Conservation (phyloP, 805 yeast genomes). For the Maudiozyma bulderi region DNA sequence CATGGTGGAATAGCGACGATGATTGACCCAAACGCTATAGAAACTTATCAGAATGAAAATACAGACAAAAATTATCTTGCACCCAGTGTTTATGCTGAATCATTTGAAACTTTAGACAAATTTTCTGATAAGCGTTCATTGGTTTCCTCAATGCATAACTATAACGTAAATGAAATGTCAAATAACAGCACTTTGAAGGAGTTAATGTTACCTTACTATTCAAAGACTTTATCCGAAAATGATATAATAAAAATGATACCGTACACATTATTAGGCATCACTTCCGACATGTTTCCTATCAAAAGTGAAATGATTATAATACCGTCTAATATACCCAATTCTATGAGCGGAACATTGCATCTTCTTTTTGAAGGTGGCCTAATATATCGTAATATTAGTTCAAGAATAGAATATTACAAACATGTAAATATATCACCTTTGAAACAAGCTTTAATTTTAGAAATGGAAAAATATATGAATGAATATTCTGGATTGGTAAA, state of each 20-base stretch:
- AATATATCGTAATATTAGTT: slow-evolving; percentile 41
- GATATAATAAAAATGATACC: slow-evolving; percentile 40
- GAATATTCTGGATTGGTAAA: slow-evolving; percentile 37
- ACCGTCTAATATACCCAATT: slow-evolving; percentile 46
- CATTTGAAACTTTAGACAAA: slow-evolving; percentile 33
- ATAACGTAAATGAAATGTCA: slow-evolving; percentile 3
- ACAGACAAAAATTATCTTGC: slow-evolving; percentile 2
- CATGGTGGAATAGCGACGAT: not conserved
- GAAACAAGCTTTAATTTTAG: slow-evolving; percentile 50
- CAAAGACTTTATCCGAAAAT: slow-evolving; percentile 29
- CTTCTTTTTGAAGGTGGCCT: slow-evolving; percentile 63
- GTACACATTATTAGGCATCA: slow-evolving; percentile 52
- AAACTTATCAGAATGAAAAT: slow-evolving; percentile 2
- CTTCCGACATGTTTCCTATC: slow-evolving; percentile 47
- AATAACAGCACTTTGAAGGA: slow-evolving; percentile 12
- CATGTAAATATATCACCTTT: slow-evolving; percentile 38
- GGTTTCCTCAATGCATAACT: slow-evolving; percentile 20
- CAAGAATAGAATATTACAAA: slow-evolving; percentile 25
- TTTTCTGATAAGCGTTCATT: slow-evolving; percentile 32
- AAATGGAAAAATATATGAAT: slow-evolving; percentile 35
- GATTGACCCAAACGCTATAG: slow-evolving; percentile 4
- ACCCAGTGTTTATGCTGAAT: slow-evolving; percentile 28
- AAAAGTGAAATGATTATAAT: slow-evolving; percentile 29
- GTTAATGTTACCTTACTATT: slow-evolving; percentile 25
- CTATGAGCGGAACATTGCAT: slow-evolving; percentile 47